Base-by-base conservation (phyloP, 2,329 filamentous ascomycete species). In the Geosmithia morbida region DNA sequence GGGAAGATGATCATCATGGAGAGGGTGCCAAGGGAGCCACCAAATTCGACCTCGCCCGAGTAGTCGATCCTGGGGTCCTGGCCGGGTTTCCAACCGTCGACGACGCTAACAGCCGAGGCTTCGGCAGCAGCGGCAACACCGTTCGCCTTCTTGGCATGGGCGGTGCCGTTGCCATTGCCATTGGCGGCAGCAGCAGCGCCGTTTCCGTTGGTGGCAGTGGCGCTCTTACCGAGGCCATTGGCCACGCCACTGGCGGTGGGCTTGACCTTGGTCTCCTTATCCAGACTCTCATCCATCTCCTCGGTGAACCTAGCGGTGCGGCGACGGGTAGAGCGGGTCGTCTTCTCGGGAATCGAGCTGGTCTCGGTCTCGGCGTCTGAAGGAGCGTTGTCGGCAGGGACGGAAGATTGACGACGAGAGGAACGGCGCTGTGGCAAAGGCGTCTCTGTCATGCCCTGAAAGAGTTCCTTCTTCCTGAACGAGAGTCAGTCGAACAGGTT, bases 1-100 rank as follows among this genome's bases (percentile, higher is more conserved):
- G 92, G 92, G 66, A 97, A 98, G 43, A 84, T 79, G 52, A 88
- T 74, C 87, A 97, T 97, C 78, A 96, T 88, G 54, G 77, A 70
- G 16, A 76, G 66, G 41, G 89, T 83, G 48, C 92, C 90, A n/a
- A 75, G 61, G 2, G 86, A 81, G 49, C 92, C 92, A 52, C 90
- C 90, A 60, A 97, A 98, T 61, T 98, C 94, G 55, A 78, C 75
- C 52, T 75, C 69, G 52, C 74, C 77, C 2, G 77, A 80, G 57
- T 74, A 68, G 65, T 84, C 80, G 49, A 83, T 55, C 62, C 74
- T 81, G 56, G 73, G 75, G 55, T 83, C 77, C 55, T 71, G 68
- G 43, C 75, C 77, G 19, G 72, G 70, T 53, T 60, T 68, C 75
- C 77, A 80, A 48, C 78, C 77, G 54, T 81, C 78, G 20, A 67